Evolutionary conservation across 1,284 basidiomycete genomes (phyloP).

Genomic region (Anthracocystis walkeri): DNA sequence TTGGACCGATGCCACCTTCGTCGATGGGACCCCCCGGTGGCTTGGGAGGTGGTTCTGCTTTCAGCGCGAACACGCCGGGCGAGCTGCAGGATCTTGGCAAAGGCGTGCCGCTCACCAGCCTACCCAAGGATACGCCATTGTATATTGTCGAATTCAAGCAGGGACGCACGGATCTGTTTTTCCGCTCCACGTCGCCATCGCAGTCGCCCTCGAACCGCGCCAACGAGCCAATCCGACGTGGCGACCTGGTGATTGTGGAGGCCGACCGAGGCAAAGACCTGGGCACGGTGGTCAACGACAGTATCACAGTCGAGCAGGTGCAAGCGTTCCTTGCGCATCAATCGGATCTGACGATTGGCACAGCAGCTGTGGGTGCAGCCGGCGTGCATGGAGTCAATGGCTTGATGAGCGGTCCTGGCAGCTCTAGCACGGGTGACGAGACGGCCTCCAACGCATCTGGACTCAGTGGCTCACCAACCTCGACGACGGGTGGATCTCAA

Average conservation of each 20-base stretch:
- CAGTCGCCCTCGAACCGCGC: constrained; percentile 24
- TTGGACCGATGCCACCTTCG: constrained; percentile 52
- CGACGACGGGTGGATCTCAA: constrained; percentile 12
- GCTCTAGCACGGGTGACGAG: constrained; percentile 20
- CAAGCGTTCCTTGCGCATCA: constrained; percentile 72
- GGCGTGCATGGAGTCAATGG: constrained; percentile 12
- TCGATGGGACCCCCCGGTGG: constrained; percentile 34
- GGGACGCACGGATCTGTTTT: constrained; percentile 91
- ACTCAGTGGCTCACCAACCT: constrained; percentile 23
- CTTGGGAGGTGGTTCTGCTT: constrained; percentile 10
- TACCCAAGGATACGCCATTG: constrained; percentile 85
- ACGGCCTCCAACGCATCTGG: constrained; percentile 26
- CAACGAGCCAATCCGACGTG: constrained; percentile 74
- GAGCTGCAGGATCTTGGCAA: constrained; percentile 80
- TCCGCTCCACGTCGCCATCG: constrained; percentile 72
- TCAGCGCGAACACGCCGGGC: constrained; percentile 18
- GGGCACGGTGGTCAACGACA: constrained; percentile 77
- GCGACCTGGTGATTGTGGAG: constrained; percentile 95
- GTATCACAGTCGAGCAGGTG: constrained; percentile 83
- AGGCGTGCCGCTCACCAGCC: constrained; percentile 84
- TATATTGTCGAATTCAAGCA: constrained; percentile 99
- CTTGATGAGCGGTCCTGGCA: neutral
- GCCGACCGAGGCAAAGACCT: constrained; percentile 94
- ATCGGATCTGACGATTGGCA: constrained; percentile 48
- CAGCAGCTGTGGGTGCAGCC: constrained; percentile 24